These are phyloP conservation scores for Carpinus viminea DNA, from an alignment of 306 rosid genomes.

Conservation along the genomic window DNA sequence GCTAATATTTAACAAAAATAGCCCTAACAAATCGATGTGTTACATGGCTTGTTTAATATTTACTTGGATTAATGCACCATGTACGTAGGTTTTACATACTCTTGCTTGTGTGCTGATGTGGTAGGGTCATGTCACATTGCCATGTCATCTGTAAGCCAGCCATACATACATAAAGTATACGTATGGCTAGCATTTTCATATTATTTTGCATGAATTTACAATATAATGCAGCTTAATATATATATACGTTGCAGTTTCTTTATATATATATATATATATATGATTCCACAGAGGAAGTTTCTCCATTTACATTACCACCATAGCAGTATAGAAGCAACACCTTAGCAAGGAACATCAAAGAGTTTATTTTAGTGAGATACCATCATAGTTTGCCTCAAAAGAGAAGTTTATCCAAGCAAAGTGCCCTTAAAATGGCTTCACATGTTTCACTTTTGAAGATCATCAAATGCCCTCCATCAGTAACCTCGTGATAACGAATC, in stretches of 20 bases:
- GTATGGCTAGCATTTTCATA: no score
- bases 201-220: no score
- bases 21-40: no score
- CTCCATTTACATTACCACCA: background rate
- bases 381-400: background rate
- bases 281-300: background rate
- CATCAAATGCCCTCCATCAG: constrained; percentile 58
- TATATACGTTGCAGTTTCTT: background rate
- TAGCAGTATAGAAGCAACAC: background rate
- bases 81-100: no score
- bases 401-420: constrained; percentile 37
- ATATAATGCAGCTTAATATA: no score
- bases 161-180: no score
- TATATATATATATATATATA: background rate
- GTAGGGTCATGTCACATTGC: no score
- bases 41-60: no score
- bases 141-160: no score
- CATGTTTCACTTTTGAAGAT: constrained; percentile 32
- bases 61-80: no score
- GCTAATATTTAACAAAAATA: no score
- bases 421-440: constrained; percentile 56
- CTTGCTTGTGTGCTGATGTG: no score
- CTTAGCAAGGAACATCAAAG: background rate
- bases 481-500: constrained; percentile 79
- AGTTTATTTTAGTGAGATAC: background rate